A percentile compares a stretch with the other conserved stretches of the same genome.
phyloP scores from a whole-genome alignment of 306 rosid genomes.

The Pterocarpus macrocarpus region DNA sequence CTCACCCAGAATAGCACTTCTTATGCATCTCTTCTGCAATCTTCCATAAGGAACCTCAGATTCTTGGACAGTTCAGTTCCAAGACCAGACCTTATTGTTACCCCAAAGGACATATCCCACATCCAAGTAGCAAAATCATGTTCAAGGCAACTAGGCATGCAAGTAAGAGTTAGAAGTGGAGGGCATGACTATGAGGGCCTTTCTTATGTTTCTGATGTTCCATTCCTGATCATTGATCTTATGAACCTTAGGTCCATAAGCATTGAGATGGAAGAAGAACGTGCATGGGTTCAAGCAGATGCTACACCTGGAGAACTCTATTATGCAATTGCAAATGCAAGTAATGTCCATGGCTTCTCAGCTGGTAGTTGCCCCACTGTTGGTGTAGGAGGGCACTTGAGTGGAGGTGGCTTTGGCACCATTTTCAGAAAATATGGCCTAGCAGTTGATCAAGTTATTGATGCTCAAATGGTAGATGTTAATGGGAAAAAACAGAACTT shows the following conservation, averaged over 20 bases:
- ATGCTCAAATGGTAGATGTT: conserved; percentile 57
- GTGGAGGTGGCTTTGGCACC: conserved; percentile 61
- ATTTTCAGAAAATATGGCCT: conserved; percentile 62
- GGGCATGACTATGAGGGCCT: conserved; percentile 54
- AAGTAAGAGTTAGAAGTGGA: conserved; percentile 43
- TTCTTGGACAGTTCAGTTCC: conserved; percentile 48
- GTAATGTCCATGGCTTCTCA: conserved; percentile 39
- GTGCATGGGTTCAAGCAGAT: conserved; percentile 49
- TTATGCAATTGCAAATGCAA: conserved; percentile 5
- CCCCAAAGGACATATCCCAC: conserved; percentile 40
- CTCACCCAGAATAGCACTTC: conserved; percentile 43
- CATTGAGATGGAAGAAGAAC: conserved; percentile 35
- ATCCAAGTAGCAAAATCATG: conserved; percentile 38
- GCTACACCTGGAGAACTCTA: conserved; percentile 40
- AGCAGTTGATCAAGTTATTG: conserved; percentile 58
- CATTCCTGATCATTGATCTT: conserved; percentile 44
- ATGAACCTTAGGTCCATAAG: conserved; percentile 38
- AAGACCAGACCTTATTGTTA: conserved; percentile 58
- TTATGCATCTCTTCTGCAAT: conserved; percentile 51
- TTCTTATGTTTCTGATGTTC: conserved; percentile 42
- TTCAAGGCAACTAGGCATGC: conserved; percentile 28
- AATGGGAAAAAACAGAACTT: conserved; percentile 50
- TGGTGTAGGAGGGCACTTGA: conserved; percentile 45
- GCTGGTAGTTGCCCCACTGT: conserved; percentile 42
- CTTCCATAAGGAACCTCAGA: conserved; percentile 53